Evolutionary conservation across 2,329 filamentous ascomycete genomes (phyloP).

Genomic region (Xylariaceae sp.): DNA sequence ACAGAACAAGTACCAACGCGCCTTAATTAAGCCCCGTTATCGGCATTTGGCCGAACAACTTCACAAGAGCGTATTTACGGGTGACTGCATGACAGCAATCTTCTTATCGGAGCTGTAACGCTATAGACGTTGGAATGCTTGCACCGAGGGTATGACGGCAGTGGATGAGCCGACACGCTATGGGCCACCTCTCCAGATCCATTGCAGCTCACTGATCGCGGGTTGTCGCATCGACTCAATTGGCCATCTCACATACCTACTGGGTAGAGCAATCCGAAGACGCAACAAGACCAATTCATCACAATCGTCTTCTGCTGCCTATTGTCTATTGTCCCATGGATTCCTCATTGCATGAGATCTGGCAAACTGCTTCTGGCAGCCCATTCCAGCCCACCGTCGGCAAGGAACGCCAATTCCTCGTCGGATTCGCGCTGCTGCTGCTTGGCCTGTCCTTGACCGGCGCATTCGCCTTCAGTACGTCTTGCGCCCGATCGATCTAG

Average conservation of each 20-base stretch:
- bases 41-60: too few relatives aligned
- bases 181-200: not conserved
- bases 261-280: not conserved
- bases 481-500: not conserved
- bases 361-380: conserved; percentile 85
- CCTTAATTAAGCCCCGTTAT: too few relatives aligned
- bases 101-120: too few relatives aligned
- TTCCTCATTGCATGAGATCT: conserved; percentile 80
- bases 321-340: conserved; percentile 52
- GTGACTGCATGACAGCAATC: too few relatives aligned
- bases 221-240: not conserved
- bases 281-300: not conserved
- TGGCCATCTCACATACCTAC: not conserved
- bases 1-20: too few relatives aligned
- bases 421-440: conserved; percentile 72
- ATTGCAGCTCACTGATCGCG: not conserved
- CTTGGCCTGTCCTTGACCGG: conserved; percentile 68
- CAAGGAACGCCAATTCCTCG: conserved; percentile 78
- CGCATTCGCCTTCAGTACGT: conserved; percentile 79
- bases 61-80: too few relatives aligned
- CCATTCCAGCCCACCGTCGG: conserved; percentile 74
- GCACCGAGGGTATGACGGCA: too few relatives aligned
- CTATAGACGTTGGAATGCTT: too few relatives aligned
- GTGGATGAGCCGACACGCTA: not conserved
- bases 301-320: conserved; percentile 6